A percentile compares a stretch with the other conserved stretches of the same genome.
Conservation (phyloP, 495 filamentous ascomycete species). For the Lasiosphaeria miniovina region DNA sequence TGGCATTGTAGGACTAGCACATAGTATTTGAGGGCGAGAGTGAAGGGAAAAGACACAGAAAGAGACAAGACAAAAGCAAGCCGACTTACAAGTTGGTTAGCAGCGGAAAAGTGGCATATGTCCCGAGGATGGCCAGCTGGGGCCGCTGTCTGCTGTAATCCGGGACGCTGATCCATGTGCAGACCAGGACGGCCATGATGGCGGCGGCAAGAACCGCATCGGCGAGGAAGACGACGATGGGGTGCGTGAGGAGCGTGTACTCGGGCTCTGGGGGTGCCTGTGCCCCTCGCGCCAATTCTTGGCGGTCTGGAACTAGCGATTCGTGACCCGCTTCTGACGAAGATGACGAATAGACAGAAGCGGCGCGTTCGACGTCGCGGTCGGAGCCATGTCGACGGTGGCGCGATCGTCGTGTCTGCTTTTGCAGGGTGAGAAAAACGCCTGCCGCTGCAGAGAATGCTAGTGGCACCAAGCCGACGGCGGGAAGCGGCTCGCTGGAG, state of each 20-base stretch:
- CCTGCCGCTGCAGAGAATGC: slow-evolving; percentile 32
- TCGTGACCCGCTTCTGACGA: slow-evolving; percentile 15
- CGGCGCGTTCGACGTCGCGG: too few relatives aligned
- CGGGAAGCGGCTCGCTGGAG: slow-evolving; percentile 33
- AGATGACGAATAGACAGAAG: too few relatives aligned
- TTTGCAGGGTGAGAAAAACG: slow-evolving; percentile 26
- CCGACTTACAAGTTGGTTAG: slow-evolving; percentile 38
- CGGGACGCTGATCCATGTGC: slow-evolving; percentile 32
- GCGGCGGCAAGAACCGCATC: slow-evolving; percentile 35
- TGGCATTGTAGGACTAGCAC: too few relatives aligned
- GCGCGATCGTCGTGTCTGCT: too few relatives aligned
- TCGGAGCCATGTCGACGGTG: too few relatives aligned
- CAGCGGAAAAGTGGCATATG: slow-evolving; percentile 41
- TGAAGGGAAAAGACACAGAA: too few relatives aligned
- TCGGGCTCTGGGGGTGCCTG: not conserved
- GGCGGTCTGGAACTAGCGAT: slow-evolving; percentile 6
- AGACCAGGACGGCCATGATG: slow-evolving; percentile 38
- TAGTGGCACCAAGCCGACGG: slow-evolving; percentile 40
- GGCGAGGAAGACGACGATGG: slow-evolving; percentile 37
- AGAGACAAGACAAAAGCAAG: not conserved
- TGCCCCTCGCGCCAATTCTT: not conserved
- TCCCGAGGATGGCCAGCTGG: slow-evolving; percentile 37
- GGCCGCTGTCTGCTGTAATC: slow-evolving; percentile 18
- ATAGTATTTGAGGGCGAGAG: too few relatives aligned
- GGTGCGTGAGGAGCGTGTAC: slow-evolving; percentile 21